Evolutionary conservation across 169 alveolate species (phyloP).

Genomic region (Cyclospora cayetanensis): DNA sequence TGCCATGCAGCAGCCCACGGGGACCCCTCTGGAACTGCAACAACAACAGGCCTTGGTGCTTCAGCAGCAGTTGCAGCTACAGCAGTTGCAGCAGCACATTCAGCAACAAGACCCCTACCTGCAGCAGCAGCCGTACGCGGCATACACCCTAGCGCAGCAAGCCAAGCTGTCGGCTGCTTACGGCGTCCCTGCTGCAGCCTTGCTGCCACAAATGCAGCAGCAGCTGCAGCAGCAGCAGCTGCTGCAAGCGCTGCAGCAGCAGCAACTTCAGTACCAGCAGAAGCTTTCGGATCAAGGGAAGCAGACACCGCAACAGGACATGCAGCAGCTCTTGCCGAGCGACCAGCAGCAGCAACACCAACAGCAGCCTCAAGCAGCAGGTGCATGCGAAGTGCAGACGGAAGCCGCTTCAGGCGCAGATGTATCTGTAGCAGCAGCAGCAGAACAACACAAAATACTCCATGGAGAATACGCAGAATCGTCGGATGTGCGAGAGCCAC

Average conservation of each 20-base stretch:
- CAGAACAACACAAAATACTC: background rate
- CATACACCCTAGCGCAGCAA: constrained; percentile 27
- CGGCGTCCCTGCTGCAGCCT: constrained; percentile 46
- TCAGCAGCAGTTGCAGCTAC: constrained; percentile 24
- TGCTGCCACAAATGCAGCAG: constrained; percentile 42
- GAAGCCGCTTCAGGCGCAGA: background rate
- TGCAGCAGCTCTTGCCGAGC: constrained; percentile 13
- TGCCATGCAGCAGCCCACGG: constrained; percentile 39
- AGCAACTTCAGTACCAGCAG: constrained; percentile 1
- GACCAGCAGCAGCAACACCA: constrained; percentile 4
- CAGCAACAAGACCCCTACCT: constrained; percentile 22
- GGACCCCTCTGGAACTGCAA: constrained; percentile 25
- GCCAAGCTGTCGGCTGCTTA: constrained; percentile 22
- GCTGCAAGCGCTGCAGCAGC: constrained; percentile 31
- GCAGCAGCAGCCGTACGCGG: constrained; percentile 52
- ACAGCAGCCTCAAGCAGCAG: background rate
- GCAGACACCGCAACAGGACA: constrained; percentile 14
- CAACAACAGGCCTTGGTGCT: constrained; percentile 42
- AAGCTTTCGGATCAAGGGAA: constrained; percentile 15
- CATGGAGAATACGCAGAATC: background rate
- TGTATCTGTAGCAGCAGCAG: background rate
- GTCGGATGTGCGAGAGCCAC: background rate
- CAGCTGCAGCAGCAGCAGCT: constrained; percentile 53
- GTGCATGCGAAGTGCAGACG: background rate
- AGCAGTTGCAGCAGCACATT: constrained; percentile 12